Percentiles rank a stretch among this genome's conserved stretches.
These are phyloP conservation scores for Trichoderma endophyticum DNA, from an alignment of 2,329 filamentous ascomycete genomes.

Conservation along the genomic window DNA sequence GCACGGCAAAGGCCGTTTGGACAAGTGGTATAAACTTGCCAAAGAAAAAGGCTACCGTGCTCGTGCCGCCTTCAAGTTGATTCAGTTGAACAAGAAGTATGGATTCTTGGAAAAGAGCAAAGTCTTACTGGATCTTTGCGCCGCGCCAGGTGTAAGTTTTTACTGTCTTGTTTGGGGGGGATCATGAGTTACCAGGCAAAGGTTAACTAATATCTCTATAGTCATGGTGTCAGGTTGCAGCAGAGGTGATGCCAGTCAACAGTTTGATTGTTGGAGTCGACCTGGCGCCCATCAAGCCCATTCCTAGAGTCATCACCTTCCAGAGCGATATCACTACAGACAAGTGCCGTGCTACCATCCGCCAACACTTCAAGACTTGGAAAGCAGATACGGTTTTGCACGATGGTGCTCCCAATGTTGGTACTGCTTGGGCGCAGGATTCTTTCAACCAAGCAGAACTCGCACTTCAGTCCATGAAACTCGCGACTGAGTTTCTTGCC, in stretches of 20 bases:
- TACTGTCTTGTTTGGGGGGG: neutral
- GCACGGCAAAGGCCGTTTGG: conserved; percentile 95
- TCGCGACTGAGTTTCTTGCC: conserved; percentile 88
- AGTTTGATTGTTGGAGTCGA: conserved; percentile 94
- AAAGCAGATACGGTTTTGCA: conserved; percentile 95
- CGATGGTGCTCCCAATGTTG: conserved; percentile 96
- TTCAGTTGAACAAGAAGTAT: conserved; percentile 99
- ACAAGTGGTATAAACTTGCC: conserved; percentile 98
- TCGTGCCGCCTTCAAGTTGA: conserved; percentile 94
- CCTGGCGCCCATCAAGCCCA: conserved; percentile 90
- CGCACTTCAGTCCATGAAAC: conserved; percentile 82
- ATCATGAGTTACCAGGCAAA: neutral
- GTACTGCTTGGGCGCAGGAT: conserved; percentile 97
- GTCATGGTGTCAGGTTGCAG: conserved; percentile 96
- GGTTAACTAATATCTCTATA: conserved; percentile 33
- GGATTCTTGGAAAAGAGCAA: conserved; percentile 95
- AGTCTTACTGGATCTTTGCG: conserved; percentile 95
- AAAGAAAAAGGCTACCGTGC: conserved; percentile 98
- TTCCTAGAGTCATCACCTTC: conserved; percentile 90
- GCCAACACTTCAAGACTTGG: conserved; percentile 88
- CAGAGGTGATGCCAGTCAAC: conserved; percentile 87
- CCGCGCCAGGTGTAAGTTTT: conserved; percentile 78
- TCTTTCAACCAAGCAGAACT: conserved; percentile 97
- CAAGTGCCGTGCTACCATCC: conserved; percentile 86
- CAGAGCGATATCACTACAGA: conserved; percentile 98